A percentile compares a stretch with the other conserved stretches of the same genome.
Evolutionary conservation across 1,284 basidiomycete species (phyloP).

Genomic region (Pterulicium gracile): DNA sequence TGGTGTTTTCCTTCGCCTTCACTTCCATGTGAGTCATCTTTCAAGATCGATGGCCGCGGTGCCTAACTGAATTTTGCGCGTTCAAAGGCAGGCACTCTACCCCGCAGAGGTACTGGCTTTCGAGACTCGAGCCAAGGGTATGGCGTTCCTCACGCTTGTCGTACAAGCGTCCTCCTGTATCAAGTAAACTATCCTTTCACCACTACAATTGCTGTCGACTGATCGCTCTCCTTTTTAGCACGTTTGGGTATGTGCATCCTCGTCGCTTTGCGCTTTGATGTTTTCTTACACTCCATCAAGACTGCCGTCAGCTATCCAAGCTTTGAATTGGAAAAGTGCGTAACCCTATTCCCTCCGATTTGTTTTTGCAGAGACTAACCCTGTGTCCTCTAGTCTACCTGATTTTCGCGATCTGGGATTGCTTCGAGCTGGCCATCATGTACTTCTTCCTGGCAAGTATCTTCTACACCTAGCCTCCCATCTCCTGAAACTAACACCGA

Average conservation of each 20-base stretch:
- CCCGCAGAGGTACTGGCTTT: conserved; percentile 42
- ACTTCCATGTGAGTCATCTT: conserved; percentile 38
- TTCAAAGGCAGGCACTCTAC: conserved; percentile 40
- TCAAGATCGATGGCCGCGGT: too few species aligned
- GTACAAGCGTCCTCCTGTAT: conserved; percentile 29
- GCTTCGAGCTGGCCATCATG: conserved; percentile 45
- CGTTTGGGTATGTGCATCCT: conserved; percentile 28
- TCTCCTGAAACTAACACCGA: neutral
- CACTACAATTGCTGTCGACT: neutral
- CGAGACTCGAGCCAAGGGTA: conserved; percentile 41
- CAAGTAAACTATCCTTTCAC: conserved; percentile 16
- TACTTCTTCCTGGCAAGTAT: conserved; percentile 33
- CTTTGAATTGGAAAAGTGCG: conserved; percentile 33
- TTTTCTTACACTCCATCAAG: conserved; percentile 14
- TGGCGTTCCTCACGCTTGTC: conserved; percentile 31
- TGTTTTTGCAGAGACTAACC: conserved; percentile 4
- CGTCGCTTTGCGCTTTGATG: neutral
- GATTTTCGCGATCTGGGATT: conserved; percentile 41
- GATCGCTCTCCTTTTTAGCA: conserved; percentile 11
- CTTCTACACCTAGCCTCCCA: neutral
- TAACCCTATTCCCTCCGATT: neutral
- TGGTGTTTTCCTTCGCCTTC: conserved; percentile 41
- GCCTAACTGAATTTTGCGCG: too few species aligned
- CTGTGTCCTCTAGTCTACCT: conserved; percentile 30
- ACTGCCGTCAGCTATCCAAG: conserved; percentile 33